Conservation (phyloP, 2,329 filamentous ascomycete genomes). For the Dothideomycetidae sp. region DNA sequence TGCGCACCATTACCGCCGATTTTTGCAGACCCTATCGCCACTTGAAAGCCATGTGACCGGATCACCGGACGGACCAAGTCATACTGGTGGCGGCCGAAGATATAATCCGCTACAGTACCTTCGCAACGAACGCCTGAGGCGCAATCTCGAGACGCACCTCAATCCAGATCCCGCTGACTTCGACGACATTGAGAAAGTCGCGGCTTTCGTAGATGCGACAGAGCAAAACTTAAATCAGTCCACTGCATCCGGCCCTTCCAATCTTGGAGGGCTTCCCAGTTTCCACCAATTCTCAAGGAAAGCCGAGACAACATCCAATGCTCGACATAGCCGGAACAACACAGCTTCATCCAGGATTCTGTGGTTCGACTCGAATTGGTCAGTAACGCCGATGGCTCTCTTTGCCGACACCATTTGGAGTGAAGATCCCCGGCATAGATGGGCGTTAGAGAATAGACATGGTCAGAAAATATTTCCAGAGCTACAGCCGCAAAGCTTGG, state of each 20-base stretch:
- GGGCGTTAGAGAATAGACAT: slow-evolving; percentile 63
- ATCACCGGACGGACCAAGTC: no score
- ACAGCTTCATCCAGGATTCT: slow-evolving; percentile 44
- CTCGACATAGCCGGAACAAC: slow-evolving; percentile 24
- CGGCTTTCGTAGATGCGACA: slow-evolving; percentile 62
- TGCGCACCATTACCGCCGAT: slow-evolving; percentile 64
- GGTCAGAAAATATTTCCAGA: slow-evolving; percentile 57
- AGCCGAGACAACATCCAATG: slow-evolving; percentile 16
- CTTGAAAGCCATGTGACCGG: slow-evolving; percentile 41
- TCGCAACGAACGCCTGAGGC: slow-evolving; percentile 73
- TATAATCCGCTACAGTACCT: slow-evolving; percentile 93
- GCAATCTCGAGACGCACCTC: slow-evolving; percentile 59
- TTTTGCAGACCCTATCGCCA: slow-evolving; percentile 67
- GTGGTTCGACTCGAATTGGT: slow-evolving; percentile 72
- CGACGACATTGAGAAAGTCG: slow-evolving; percentile 55
- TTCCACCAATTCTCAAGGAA: slow-evolving; percentile 12
- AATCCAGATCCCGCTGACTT: slow-evolving; percentile 66
- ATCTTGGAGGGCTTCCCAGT: slow-evolving; percentile 18
- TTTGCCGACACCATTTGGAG: slow-evolving; percentile 86
- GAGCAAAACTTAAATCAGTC: slow-evolving; percentile 31
- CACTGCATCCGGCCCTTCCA: slow-evolving; percentile 25
- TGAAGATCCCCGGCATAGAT: slow-evolving; percentile 67
- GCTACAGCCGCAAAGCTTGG: slow-evolving; percentile 11
- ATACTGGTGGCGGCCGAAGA: slow-evolving; percentile 52
- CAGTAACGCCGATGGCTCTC: slow-evolving; percentile 67